Percentiles rank a stretch among this genome's conserved stretches.
phyloP scores from a whole-genome alignment of 257 asterid species.

The Mitragyna speciosa region DNA sequence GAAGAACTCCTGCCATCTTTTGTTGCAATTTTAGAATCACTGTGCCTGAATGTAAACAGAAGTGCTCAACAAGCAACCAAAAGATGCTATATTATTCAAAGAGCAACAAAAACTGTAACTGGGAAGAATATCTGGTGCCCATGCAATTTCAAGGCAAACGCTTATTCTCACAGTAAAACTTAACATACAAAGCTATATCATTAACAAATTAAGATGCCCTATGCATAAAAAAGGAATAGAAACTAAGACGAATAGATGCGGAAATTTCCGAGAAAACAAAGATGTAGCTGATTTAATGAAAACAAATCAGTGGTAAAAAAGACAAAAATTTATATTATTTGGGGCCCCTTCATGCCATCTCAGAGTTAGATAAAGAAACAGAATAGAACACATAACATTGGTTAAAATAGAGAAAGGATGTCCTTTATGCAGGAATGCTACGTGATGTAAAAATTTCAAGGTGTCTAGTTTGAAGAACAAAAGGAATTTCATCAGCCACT shows the following conservation, averaged over 20 bases:
- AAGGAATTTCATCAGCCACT: too few species aligned
- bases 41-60: conserved; percentile 62
- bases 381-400: background rate
- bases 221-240: background rate
- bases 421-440: background rate
- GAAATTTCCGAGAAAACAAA: background rate
- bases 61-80: conserved; percentile 1
- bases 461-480: background rate
- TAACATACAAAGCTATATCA: too few species aligned
- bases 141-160: background rate
- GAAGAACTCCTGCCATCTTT: conserved; percentile 58
- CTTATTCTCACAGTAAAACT: background rate
- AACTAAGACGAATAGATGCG: background rate
- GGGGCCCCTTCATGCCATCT: background rate
- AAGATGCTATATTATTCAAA: conserved; percentile 8
- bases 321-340: background rate
- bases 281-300: background rate
- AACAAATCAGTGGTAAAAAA: background rate
- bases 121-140: background rate
- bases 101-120: conserved; percentile 3
- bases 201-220: background rate
- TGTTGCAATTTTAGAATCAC: conserved; percentile 57
- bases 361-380: conserved; percentile 1
- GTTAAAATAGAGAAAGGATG: background rate
- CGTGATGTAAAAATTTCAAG: conserved; percentile 1